These are phyloP conservation scores for Alternaria gansuensis DNA, from an alignment of 2,329 filamentous ascomycete genomes.

Conservation along the genomic window DNA sequence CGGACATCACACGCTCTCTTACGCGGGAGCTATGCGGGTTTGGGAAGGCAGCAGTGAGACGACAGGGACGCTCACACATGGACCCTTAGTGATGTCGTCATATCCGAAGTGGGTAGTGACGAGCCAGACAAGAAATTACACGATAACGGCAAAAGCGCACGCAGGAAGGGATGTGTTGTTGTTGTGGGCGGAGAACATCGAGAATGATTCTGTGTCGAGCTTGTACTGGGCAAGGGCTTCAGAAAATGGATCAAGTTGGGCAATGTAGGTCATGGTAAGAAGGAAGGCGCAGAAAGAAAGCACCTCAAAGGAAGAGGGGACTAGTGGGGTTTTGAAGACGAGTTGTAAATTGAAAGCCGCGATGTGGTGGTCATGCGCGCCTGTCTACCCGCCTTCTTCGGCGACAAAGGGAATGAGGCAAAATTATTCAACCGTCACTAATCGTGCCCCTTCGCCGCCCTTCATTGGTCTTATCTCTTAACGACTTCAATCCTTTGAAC, in stretches of 20 bases:
- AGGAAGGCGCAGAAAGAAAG: neutral
- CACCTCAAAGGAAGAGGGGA: neutral
- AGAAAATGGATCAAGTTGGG: neutral
- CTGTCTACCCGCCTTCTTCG: conserved; percentile 3
- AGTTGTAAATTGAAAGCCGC: conserved; percentile 6
- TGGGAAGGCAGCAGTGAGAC: conserved; percentile 20
- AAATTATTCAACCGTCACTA: neutral
- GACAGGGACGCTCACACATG: conserved; percentile 28
- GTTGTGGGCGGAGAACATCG: conserved; percentile 16
- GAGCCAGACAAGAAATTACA: conserved; percentile 28
- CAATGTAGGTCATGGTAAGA: neutral
- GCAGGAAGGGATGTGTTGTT: conserved; percentile 20
- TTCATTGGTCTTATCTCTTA: conserved; percentile 11
- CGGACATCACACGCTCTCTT: conserved; percentile 17
- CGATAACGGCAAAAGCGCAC: conserved; percentile 8
- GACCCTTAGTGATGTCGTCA: conserved; percentile 25
- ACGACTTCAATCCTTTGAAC: conserved; percentile 34
- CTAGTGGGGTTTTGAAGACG: neutral
- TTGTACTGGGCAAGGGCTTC: neutral
- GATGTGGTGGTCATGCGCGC: neutral
- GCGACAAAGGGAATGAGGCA: conserved; percentile 6
- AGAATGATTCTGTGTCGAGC: neutral
- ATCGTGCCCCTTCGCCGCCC: neutral
- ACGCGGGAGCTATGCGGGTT: conserved; percentile 20
- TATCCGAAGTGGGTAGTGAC: conserved; percentile 18